Base-by-base conservation (phyloP, 345 rosid species). In the Adansonia digitata region DNA sequence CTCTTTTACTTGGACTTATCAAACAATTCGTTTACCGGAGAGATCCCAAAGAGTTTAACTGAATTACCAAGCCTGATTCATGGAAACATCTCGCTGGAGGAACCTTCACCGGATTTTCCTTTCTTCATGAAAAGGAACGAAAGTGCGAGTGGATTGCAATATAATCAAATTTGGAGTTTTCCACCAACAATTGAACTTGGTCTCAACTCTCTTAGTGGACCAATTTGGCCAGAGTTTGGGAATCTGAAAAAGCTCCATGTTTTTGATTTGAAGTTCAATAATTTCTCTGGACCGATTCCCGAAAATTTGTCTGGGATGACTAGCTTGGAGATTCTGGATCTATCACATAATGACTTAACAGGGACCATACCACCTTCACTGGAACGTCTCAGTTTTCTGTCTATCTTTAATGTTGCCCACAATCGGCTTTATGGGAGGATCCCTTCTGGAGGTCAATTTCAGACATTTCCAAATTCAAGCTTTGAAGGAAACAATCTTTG, bases 401-500 rank as follows among this genome's bases (percentile, higher is more conserved):
- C 96, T 5, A 74, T 72, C 29, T 91, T 91, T 40, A 88, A 73
- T 12, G 92, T 89, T 17, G 93, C 96, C 15, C 15, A 74, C 74
- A 93, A 91, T 82, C 79, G 69, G 7, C 86, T 91, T 12, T 64
- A 51, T 1, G 98, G 98, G 52, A 77, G 15, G 46, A 86, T 93
- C 20, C 97, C 98, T 17, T 70, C 73, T 0, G 90, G 85, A 71
- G 86, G 87, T 73, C 98, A 94, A 80, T 91, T 94, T 80, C 82
- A 46, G 66, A 90, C 90, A 40, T 94, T 94, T 51, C 92, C 95
- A 5, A 88, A 85, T 77, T 85, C 97, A 53, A 92, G 98, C 84
- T 92, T 91, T 6, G 96, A 90, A 81, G 92, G 85, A 27, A 94
- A 90, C 63, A 26, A 65, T 61, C 94, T 94, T 14, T 92, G 98